Evolutionary conservation across 352 stramenopile genomes (phyloP).

Genomic region (Globisporangium polare): DNA sequence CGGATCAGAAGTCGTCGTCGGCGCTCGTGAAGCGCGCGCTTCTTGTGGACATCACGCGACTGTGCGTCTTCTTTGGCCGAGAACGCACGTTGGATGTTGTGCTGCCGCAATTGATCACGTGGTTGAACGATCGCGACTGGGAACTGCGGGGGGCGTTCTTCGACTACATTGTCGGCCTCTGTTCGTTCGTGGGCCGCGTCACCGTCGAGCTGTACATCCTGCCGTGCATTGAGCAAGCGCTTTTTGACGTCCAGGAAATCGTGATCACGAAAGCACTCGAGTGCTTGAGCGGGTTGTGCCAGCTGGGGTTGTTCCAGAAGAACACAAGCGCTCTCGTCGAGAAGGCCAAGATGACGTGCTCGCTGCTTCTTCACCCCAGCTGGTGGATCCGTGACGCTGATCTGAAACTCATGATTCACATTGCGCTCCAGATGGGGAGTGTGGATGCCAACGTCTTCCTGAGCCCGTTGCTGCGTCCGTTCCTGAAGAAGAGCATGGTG

Average conservation of each 20-base stretch:
- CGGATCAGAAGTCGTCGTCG: constrained; percentile 86
- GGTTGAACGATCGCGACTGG: constrained; percentile 96
- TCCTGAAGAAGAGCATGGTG: constrained; percentile 84
- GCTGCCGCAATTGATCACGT: constrained; percentile 95
- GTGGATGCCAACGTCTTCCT: constrained; percentile 92
- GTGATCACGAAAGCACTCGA: constrained; percentile 93
- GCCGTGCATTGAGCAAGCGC: constrained; percentile 95
- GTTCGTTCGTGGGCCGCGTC: constrained; percentile 91
- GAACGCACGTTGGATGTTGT: constrained; percentile 95
- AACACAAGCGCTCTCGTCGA: constrained; percentile 76
- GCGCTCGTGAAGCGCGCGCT: constrained; percentile 93
- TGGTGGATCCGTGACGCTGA: constrained; percentile 88
- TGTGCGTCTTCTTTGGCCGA: constrained; percentile 97
- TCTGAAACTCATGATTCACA: constrained; percentile 83
- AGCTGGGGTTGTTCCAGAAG: constrained; percentile 90
- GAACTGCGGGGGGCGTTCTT: constrained; percentile 89
- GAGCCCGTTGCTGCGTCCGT: constrained; percentile 83
- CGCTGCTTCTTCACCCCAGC: constrained; percentile 84
- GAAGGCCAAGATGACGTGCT: constrained; percentile 80
- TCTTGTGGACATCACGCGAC: constrained; percentile 91
- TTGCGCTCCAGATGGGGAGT: constrained; percentile 82
- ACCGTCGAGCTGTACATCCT: constrained; percentile 96
- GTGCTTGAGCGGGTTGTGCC: constrained; percentile 89
- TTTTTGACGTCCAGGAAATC: constrained; percentile 96
- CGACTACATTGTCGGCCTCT: constrained; percentile 92